A percentile compares a stretch with the other conserved stretches of the same genome.
Conservation (phyloP, 2,329 filamentous ascomycete species). For the Lojkania enalia region DNA sequence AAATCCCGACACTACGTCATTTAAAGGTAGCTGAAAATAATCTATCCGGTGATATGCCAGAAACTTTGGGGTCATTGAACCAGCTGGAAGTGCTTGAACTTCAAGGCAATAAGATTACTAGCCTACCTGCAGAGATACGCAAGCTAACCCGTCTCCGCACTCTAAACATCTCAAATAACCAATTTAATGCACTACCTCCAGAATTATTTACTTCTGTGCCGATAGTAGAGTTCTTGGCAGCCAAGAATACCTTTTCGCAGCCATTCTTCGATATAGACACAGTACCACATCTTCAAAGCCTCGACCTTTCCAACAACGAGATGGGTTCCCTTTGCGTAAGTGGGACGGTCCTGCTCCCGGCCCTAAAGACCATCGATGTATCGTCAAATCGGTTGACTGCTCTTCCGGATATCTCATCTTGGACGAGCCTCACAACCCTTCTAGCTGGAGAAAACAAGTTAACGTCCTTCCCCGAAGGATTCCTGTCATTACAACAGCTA, state of each 20-base stretch:
- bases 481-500: constrained; percentile 68
- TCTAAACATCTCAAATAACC: constrained; percentile 80
- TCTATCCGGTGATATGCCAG: constrained; percentile 54
- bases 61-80: constrained; percentile 64
- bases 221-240: constrained; percentile 71
- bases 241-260: constrained; percentile 77
- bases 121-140: constrained; percentile 68
- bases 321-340: constrained; percentile 58
- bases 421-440: constrained; percentile 73
- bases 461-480: constrained; percentile 72
- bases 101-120: constrained; percentile 75
- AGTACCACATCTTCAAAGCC: constrained; percentile 67
- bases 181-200: constrained; percentile 71
- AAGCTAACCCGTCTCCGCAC: constrained; percentile 70
- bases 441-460: constrained; percentile 83
- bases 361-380: constrained; percentile 73
- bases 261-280: constrained; percentile 66
- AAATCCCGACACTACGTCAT: constrained; percentile 74
- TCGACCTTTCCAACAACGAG: constrained; percentile 80
- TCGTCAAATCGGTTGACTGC: constrained; percentile 76
- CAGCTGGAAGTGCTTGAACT: constrained; percentile 81
- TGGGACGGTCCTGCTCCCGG: constrained; percentile 65
- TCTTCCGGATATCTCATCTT: constrained; percentile 74
- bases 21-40: constrained; percentile 67
- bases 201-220: constrained; percentile 68